phyloP scores from a whole-genome alignment of 345 rosid species.

The Aurinia saxatilis region DNA sequence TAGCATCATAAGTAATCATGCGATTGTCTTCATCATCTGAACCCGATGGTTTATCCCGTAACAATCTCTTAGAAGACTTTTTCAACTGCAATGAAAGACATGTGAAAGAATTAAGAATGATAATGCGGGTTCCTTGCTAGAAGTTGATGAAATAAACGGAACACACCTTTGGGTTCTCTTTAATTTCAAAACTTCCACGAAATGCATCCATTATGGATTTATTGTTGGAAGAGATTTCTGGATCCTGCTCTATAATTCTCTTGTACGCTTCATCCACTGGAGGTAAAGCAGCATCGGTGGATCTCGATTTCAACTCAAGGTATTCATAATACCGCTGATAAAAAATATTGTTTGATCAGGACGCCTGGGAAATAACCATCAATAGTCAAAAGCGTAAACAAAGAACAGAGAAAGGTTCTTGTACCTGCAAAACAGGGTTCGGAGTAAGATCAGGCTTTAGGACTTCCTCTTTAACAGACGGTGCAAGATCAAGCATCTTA shows the following conservation, averaged over 20 bases:
- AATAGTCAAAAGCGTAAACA: neutral
- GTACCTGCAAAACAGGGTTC: conserved; percentile 83
- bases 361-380: conserved; percentile 7
- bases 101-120: neutral
- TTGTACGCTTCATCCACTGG: conserved; percentile 67
- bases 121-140: neutral
- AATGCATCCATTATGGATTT: conserved; percentile 45
- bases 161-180: conserved; percentile 73
- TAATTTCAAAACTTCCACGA: conserved; percentile 53
- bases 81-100: conserved; percentile 47
- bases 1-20: conserved; percentile 21
- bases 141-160: neutral
- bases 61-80: conserved; percentile 40
- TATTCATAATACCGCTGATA: conserved; percentile 65
- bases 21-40: conserved; percentile 44
- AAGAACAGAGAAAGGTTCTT: neutral
- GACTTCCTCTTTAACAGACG: conserved; percentile 54
- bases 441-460: conserved; percentile 76
- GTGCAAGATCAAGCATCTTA: conserved; percentile 78
- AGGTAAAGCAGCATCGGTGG: conserved; percentile 66
- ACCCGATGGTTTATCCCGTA: conserved; percentile 56
- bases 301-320: conserved; percentile 74
- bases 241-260: conserved; percentile 63
- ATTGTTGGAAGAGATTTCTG: conserved; percentile 43
- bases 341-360: conserved; percentile 6